phyloP scores from a whole-genome alignment of 345 rosid genomes.

The Salix koriyanagi region DNA sequence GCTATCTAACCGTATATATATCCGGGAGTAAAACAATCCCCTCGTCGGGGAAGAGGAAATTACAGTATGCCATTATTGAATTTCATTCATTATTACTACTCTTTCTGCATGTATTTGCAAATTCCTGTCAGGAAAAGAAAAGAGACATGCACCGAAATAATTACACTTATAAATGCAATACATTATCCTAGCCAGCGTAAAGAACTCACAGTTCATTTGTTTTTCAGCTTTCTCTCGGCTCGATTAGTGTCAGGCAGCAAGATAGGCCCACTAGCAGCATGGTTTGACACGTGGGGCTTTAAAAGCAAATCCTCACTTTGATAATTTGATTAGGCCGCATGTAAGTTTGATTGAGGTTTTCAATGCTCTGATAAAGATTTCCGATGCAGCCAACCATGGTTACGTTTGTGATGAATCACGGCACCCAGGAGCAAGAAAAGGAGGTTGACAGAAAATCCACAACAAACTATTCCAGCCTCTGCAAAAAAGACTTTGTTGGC shows the following conservation, averaged over 20 bases:
- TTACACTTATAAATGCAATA: too few species aligned
- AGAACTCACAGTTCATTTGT: too few species aligned
- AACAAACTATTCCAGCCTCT: constrained; percentile 27
- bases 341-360: constrained; percentile 7
- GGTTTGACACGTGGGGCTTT: background rate
- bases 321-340: constrained; percentile 8
- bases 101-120: too few species aligned
- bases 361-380: constrained; percentile 16
- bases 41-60: too few species aligned
- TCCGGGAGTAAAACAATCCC: too few species aligned
- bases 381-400: constrained; percentile 13
- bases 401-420: background rate
- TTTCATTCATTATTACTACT: too few species aligned
- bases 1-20: too few species aligned
- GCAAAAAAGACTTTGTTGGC: constrained; percentile 17
- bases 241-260: background rate
- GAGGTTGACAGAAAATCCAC: constrained; percentile 28
- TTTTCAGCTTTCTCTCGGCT: background rate
- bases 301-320: constrained; percentile 7
- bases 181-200: too few species aligned
- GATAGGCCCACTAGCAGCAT: background rate
- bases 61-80: too few species aligned
- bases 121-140: too few species aligned
- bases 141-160: too few species aligned
- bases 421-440: constrained; percentile 17